phyloP scores from a whole-genome alignment of 805 yeast genomes.

The Komagataella mondaviorum region DNA sequence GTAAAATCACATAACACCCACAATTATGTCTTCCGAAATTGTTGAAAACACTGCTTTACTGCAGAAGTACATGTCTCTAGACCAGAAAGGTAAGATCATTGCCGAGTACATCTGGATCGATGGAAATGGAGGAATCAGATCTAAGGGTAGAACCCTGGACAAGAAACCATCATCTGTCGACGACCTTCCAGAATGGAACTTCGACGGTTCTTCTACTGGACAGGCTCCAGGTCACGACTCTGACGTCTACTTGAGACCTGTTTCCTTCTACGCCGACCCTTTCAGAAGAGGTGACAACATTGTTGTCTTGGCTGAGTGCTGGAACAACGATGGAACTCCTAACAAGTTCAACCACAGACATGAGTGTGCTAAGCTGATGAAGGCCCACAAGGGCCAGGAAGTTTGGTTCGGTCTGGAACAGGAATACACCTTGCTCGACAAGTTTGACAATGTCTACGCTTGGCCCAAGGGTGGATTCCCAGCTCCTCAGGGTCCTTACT shows the following conservation, averaged over 20 bases:
- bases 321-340: constrained; percentile 98
- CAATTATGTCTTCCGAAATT: constrained; percentile 8
- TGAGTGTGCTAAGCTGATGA: constrained; percentile 90
- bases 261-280: constrained; percentile 88
- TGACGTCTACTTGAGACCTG: constrained; percentile 93
- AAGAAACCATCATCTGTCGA: constrained; percentile 59
- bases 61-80: constrained; percentile 70
- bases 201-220: constrained; percentile 96
- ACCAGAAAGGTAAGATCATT: constrained; percentile 74
- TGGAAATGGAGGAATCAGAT: constrained; percentile 79
- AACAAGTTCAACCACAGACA: constrained; percentile 97
- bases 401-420: constrained; percentile 99
- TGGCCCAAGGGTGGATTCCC: constrained; percentile 99
- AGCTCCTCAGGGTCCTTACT: constrained; percentile 99
- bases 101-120: constrained; percentile 99
- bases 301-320: constrained; percentile 89
- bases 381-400: constrained; percentile 71
- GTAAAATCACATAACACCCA: neutral
- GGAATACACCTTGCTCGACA: constrained; percentile 94
- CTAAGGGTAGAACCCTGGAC: constrained; percentile 81
- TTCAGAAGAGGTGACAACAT: constrained; percentile 97
- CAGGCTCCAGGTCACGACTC: constrained; percentile 99
- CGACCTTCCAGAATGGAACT: constrained; percentile 98
- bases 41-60: constrained; percentile 68
- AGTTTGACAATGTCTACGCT: constrained; percentile 80